These are phyloP conservation scores for Neonectria neomacrospora DNA, from an alignment of 2,329 filamentous ascomycete species.

Conservation along the genomic window DNA sequence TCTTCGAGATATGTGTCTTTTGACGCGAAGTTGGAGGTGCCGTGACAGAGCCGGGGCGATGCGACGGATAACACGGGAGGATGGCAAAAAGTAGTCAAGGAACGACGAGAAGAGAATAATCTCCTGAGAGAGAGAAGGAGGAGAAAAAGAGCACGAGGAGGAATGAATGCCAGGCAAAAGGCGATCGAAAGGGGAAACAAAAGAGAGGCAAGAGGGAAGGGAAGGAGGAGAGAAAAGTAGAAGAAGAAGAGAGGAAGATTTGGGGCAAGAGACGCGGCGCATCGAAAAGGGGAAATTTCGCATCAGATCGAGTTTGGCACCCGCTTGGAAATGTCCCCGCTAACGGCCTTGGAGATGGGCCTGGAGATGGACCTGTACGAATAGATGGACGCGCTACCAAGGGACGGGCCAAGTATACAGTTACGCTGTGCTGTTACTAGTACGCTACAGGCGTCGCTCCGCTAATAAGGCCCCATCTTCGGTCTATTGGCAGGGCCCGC, in stretches of 20 bases:
- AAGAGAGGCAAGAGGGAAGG: constrained; percentile 46
- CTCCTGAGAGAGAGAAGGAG: constrained; percentile 39
- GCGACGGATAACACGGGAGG: constrained; percentile 44
- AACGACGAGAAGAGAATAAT: constrained; percentile 52
- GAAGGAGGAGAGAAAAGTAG: constrained; percentile 42
- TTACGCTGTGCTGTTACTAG: constrained; percentile 12
- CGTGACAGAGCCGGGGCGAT: constrained; percentile 35
- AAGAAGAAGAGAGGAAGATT: constrained; percentile 35
- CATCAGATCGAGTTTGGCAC: constrained; percentile 38
- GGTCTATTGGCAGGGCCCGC: constrained; percentile 7
- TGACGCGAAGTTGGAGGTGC: constrained; percentile 5
- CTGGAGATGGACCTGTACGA: background rate
- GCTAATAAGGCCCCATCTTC: constrained; percentile 16
- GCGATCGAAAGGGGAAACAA: constrained; percentile 40
- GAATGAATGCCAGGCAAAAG: constrained; percentile 34
- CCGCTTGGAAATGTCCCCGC: constrained; percentile 20
- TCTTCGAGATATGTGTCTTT: constrained; percentile 13
- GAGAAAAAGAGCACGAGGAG: constrained; percentile 11
- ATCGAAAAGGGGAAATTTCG: constrained; percentile 54
- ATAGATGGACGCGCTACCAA: constrained; percentile 19
- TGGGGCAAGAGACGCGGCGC: constrained; percentile 40
- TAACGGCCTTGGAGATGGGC: constrained; percentile 8
- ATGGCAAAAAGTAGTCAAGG: constrained; percentile 45
- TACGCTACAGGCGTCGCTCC: constrained; percentile 3
- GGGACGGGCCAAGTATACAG: constrained; percentile 19